Evolutionary conservation across 768 basidiomycete genomes (phyloP), one percentile per base, ranked within the genome.

Genomic region (Tylopilus cervinicoccineus): DNA sequence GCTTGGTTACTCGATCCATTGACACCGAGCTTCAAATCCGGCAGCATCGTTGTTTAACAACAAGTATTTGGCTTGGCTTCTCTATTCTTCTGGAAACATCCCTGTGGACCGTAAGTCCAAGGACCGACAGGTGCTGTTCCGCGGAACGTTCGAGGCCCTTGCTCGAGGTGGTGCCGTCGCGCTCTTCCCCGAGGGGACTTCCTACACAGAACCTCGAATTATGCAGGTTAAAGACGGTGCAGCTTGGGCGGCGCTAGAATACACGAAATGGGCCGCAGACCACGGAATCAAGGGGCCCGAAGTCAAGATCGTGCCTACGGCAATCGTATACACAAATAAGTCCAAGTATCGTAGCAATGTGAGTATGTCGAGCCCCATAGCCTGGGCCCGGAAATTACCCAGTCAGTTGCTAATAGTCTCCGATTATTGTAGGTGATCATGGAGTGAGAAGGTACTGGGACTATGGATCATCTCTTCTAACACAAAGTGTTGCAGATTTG

Each of bases 311-410:
- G 70, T 95, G 32, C 93, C 94, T 7, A 81, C 84, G 19, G 83
- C 89, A 5, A 93, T 99, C 53, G 91, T 92, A 13, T 98, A 98
- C 67, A 92, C 90, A 47, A 85, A 97, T 72, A 98, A 99, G 69
- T 82, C 87, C 29, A 95, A 94, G 72, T 99, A 98, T 64, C 77
- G 94, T 53, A 94, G 92, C 63, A 70, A 81, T 56, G 94, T 93
- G 50, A 70, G 89, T 73, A 55, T 73, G 23, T 38, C 22, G 22
- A 41, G 51, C 68, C 67, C 69, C 45, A 47, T 63, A 20, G 29
- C 43, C 41, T 48, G 26, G 19, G 34, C 29, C 38, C 4, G 32
- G 28, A 31, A n/a, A 36, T 41, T 48, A 34, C 26, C 12, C 22
- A 11, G 40, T 38, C 51, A 36, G 27, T 48, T 28, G 46, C 57